A percentile compares a stretch with the other conserved stretches of the same genome.
Conservation (phyloP, 2,329 filamentous ascomycete genomes). For the Aspergillus candidus region DNA sequence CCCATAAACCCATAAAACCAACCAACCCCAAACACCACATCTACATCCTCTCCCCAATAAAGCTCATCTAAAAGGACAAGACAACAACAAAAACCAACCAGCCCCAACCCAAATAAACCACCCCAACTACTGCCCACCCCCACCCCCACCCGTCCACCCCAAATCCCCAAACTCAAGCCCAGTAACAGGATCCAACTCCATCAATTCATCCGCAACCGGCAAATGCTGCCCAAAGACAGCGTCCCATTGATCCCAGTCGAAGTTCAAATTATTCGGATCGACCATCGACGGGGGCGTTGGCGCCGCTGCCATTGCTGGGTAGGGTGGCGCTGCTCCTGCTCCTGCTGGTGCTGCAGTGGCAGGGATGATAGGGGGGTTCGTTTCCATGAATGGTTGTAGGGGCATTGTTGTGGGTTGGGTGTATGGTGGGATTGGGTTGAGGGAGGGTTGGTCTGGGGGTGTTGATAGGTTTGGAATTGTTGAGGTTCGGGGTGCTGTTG, state of each 20-base stretch:
- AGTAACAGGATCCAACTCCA: conserved; percentile 37
- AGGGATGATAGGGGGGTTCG: conserved; percentile 13
- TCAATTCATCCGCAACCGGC: conserved; percentile 38
- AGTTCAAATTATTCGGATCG: conserved; percentile 36
- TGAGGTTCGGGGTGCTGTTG: conserved; percentile 3
- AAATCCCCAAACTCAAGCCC: conserved; percentile 30
- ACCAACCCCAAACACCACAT: no score
- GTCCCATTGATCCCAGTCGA: conserved; percentile 47
- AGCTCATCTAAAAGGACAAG: no score
- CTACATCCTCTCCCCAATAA: no score
- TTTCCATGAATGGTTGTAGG: conserved; percentile 18
- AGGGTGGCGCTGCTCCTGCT: conserved; percentile 1
- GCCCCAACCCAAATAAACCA: conserved; percentile 2
- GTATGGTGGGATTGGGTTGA: conserved; percentile 3
- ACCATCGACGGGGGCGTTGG: conserved; percentile 34
- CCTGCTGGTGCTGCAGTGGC: neutral
- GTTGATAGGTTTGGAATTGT: neutral
- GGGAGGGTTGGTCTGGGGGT: neutral
- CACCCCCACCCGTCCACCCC: conserved; percentile 5
- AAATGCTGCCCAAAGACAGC: conserved; percentile 44
- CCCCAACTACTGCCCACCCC: conserved; percentile 1
- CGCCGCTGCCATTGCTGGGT: conserved; percentile 7
- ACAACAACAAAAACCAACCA: conserved; percentile 1
- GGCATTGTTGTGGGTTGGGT: conserved; percentile 5
- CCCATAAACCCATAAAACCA: no score